phyloP scores from a whole-genome alignment of 768 basidiomycete species.

The Heimioporus sp. region DNA sequence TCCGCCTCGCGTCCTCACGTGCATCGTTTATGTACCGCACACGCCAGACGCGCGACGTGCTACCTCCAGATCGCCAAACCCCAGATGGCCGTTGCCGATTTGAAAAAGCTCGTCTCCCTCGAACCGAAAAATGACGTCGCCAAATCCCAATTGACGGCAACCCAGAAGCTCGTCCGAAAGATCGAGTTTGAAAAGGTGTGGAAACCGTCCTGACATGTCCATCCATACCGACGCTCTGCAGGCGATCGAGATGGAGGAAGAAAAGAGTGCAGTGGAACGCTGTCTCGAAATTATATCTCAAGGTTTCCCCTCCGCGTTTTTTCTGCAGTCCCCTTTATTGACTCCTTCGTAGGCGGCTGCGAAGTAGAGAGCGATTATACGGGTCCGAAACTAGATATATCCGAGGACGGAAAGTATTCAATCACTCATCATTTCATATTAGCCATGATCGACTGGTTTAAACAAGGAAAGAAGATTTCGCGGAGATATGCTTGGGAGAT shows the following conservation, averaged over 20 bases:
- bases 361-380: conserved; percentile 69
- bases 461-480: conserved; percentile 88
- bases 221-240: conserved; percentile 26
- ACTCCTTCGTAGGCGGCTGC: conserved; percentile 58
- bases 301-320: conserved; percentile 42
- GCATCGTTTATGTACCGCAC: background rate
- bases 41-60: conserved; percentile 77
- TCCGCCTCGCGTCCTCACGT: background rate
- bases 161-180: conserved; percentile 86
- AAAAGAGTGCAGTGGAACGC: conserved; percentile 71
- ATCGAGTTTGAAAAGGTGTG: conserved; percentile 90
- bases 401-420: conserved; percentile 62
- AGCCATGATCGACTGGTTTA: conserved; percentile 89
- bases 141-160: conserved; percentile 76
- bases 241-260: conserved; percentile 93
- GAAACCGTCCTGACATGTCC: background rate
- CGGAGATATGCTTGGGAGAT: conserved; percentile 96
- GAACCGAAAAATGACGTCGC: conserved; percentile 88
- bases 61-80: conserved; percentile 88
- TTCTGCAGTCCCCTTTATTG: background rate
- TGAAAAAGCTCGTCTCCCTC: conserved; percentile 77
- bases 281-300: conserved; percentile 78
- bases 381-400: conserved; percentile 67
- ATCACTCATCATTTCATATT: conserved; percentile 80
- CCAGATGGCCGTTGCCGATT: conserved; percentile 81